A percentile compares a stretch with the other conserved stretches of the same genome.
Evolutionary conservation across 2,329 filamentous ascomycete genomes (phyloP).

Genomic region (Cadophora gregata): DNA sequence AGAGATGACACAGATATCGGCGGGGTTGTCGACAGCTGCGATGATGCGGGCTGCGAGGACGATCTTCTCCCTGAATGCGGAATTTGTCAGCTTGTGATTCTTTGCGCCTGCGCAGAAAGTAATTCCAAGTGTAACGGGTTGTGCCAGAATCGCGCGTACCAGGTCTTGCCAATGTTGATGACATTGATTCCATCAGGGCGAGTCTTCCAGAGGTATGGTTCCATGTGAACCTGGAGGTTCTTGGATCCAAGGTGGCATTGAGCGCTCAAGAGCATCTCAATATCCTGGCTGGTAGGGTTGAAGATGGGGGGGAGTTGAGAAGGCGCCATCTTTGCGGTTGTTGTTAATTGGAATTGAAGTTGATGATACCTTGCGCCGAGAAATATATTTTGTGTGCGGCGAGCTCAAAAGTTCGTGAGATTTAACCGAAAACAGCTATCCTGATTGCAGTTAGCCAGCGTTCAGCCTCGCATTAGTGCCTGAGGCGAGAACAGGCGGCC

Average conservation of each 20-base stretch:
- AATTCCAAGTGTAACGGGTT: not conserved
- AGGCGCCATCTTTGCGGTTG: slow-evolving; percentile 84
- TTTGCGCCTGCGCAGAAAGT: not conserved
- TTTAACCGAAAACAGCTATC: not conserved
- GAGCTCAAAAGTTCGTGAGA: slow-evolving; percentile 15
- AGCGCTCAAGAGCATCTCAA: slow-evolving; percentile 98
- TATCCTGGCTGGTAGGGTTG: slow-evolving; percentile 96
- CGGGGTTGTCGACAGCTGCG: slow-evolving; percentile 98
- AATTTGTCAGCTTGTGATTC: slow-evolving; percentile 35
- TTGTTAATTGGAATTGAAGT: slow-evolving; percentile 30
- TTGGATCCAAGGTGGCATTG: slow-evolving; percentile 97
- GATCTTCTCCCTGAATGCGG: slow-evolving; percentile 88
- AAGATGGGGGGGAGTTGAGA: slow-evolving; percentile 92
- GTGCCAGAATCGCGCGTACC: slow-evolving; percentile 61
- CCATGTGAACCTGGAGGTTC: slow-evolving; percentile 86
- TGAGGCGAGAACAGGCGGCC: not conserved
- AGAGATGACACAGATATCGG: slow-evolving; percentile 99
- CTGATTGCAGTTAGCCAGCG: not conserved
- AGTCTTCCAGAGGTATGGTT: slow-evolving; percentile 99
- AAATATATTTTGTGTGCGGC: slow-evolving; percentile 5
- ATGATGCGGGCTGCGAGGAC: slow-evolving; percentile 99
- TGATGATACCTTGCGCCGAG: slow-evolving; percentile 16
- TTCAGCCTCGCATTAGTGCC: not conserved
- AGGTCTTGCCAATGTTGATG: slow-evolving; percentile 99
- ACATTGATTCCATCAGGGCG: slow-evolving; percentile 98